Evolutionary conservation across 768 basidiomycete species (phyloP), one percentile per base, ranked within the genome.

Genomic region (Phylloporus arenicola): DNA sequence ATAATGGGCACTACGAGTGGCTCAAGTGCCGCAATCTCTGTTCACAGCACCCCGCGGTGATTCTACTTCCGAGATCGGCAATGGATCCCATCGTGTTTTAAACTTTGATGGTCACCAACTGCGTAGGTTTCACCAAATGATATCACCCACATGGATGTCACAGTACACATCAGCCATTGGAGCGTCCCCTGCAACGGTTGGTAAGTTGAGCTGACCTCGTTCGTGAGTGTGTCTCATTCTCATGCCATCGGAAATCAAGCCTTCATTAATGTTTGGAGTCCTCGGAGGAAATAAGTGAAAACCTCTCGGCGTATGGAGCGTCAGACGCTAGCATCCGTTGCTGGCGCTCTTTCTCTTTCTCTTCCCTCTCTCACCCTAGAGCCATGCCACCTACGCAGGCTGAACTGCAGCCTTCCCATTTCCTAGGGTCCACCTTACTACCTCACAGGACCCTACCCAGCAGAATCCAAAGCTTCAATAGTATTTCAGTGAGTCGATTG

Each of bases 391-490:
- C 41, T 30, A 37, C 39, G 11, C 59, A 43, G 25, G 39, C 42
- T 12, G 47, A 48, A n/a, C 25, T 40, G 11, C 47, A 22, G 0
- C 27, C 8, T 20, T 51, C 54, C 6, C 41, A 27, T 29, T 52
- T 53, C 5, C 57, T 58, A 13, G 51, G 34, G 34, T 53, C 56
- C 13, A 55, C 43, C 50, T 40, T 61, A 6, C 50, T 58, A 19
- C 17, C 50, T n/a, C 50, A n/a, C 25, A 33, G 37, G 17, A 9
- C 51, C 0, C 58, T 57, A 11, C 43, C 45, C 37, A 56, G 56
- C 27, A 65, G 65, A 55, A 51, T 57, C 12, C 59, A 49, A 4
- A 69, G 65, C 38, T 58, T 67, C 22, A 29, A 47, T 19, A 67
- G 65, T 29, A 46, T 58, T 17, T 61, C 65, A 6, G 65, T 68